Percentiles rank a stretch among this genome's conserved stretches.
Conservation (phyloP, 257 asterid species). For the Schizonepeta tenuifolia region DNA sequence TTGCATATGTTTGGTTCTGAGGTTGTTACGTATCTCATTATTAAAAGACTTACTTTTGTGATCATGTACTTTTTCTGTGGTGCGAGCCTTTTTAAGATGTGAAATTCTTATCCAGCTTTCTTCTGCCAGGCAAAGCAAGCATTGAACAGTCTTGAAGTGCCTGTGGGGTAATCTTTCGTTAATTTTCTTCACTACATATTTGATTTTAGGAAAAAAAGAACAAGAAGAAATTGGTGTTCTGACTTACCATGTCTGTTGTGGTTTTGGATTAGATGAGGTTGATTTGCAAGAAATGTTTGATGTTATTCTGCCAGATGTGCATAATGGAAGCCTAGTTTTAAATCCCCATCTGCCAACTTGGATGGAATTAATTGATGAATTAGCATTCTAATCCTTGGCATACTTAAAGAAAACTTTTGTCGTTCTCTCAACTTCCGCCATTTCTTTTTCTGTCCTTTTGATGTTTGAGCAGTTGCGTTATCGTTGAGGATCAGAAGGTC, state of each 20-base stretch:
- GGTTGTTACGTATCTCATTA: not conserved
- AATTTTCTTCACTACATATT: constrained; percentile 13
- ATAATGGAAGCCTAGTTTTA: constrained; percentile 11
- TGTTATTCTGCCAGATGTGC: constrained; percentile 18
- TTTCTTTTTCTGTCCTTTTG: not conserved
- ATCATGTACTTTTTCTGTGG: not conserved
- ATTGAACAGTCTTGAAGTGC: constrained; percentile 78
- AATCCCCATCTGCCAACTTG: not conserved
- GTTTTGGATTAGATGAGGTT: constrained; percentile 15
- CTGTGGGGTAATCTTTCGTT: constrained; percentile 66
- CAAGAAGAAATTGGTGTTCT: not conserved
- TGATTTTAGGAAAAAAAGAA: constrained; percentile 17
- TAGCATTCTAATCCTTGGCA: constrained; percentile 19
- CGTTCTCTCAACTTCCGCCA: constrained; percentile 30
- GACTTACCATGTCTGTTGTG: not conserved
- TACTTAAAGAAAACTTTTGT: not conserved
- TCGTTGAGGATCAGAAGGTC: constrained; percentile 66
- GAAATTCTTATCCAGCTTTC: constrained; percentile 13
- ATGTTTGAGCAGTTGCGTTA: constrained; percentile 56
- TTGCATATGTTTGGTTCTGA: constrained; percentile 9
- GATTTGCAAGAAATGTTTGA: constrained; percentile 6
- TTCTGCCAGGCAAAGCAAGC: constrained; percentile 76
- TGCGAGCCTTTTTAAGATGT: not conserved
- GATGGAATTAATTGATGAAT: constrained; percentile 27
- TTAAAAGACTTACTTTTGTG: constrained; percentile 3